Percentiles rank a stretch among this genome's conserved stretches.
Conservation (phyloP, 2,329 filamentous ascomycete genomes). For the Fusarium coicis region DNA sequence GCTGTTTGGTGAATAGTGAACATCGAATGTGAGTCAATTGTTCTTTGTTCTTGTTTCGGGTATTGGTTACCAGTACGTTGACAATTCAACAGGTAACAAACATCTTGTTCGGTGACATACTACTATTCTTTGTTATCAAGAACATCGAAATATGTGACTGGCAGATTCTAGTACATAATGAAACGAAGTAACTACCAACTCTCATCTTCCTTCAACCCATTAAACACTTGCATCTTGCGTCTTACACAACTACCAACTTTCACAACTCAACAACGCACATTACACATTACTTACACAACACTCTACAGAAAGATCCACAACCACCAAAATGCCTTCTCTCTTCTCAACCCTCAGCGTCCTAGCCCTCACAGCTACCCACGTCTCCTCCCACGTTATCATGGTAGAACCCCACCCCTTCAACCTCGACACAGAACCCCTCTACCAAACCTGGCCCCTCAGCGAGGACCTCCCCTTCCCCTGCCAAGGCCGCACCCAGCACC, state of each 20-base stretch:
- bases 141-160: neutral
- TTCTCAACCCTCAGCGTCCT: neutral
- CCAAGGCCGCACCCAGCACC: slow-evolving; percentile 33
- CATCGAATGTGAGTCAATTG: fast-evolving
- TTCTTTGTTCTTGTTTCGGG: neutral
- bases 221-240: neutral
- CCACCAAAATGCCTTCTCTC: slow-evolving; percentile 3
- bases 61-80: fast-evolving
- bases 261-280: neutral
- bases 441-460: slow-evolving; percentile 36
- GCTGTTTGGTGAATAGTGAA: fast-evolving
- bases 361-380: slow-evolving; percentile 2
- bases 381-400: slow-evolving; percentile 40
- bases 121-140: neutral
- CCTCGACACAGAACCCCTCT: slow-evolving; percentile 39
- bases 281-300: neutral
- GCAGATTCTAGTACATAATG: fast-evolving
- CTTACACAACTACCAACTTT: neutral
- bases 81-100: neutral
- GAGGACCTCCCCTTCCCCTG: slow-evolving; percentile 39
- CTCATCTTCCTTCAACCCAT: neutral
- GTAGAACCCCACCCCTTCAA: slow-evolving; percentile 46
- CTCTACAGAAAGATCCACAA: neutral
- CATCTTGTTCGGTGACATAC: neutral
- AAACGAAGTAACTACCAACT: neutral